Evolutionary conservation across 768 basidiomycete species (phyloP).

Genomic region (Boletus reticuloceps): DNA sequence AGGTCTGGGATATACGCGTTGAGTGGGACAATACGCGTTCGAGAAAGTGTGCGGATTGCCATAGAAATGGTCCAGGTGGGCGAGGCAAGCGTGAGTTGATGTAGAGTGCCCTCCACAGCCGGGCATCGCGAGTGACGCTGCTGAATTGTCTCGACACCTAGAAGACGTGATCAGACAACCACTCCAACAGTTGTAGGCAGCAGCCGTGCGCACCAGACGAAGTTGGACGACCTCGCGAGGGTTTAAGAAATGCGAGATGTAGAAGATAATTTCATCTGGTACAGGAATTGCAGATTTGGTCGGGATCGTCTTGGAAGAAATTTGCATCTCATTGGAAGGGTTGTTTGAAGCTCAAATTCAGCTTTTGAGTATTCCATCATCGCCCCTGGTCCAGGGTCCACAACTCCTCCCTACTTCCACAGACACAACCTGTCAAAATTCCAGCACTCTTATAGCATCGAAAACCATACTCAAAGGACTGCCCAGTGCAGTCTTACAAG

Average conservation of each 20-base stretch:
- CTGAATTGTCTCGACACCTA: slow-evolving; percentile 21
- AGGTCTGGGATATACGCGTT: slow-evolving; percentile 17
- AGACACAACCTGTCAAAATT: too few species aligned
- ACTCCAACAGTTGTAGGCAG: not conserved
- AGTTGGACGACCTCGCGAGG: slow-evolving; percentile 15
- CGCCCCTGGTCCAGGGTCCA: not conserved
- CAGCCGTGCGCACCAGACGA: slow-evolving; percentile 12
- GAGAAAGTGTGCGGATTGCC: slow-evolving; percentile 20
- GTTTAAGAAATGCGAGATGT: slow-evolving; percentile 13
- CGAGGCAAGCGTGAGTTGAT: slow-evolving; percentile 15
- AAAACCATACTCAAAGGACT: too few species aligned
- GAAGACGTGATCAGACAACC: not conserved
- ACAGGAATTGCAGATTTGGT: not conserved
- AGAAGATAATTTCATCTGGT: slow-evolving; percentile 19
- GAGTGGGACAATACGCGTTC: slow-evolving; percentile 17
- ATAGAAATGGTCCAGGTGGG: slow-evolving; percentile 22
- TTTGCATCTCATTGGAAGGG: slow-evolving; percentile 7
- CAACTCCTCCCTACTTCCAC: not conserved
- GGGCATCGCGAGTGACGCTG: slow-evolving; percentile 13
- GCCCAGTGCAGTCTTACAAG: too few species aligned
- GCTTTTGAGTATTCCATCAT: not conserved
- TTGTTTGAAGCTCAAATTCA: not conserved
- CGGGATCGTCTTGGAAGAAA: not conserved
- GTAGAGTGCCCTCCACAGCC: slow-evolving; percentile 19
- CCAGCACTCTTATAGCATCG: too few species aligned